Base-by-base conservation (phyloP, 768 basidiomycete species). In the Podaxis mareebaensis region DNA sequence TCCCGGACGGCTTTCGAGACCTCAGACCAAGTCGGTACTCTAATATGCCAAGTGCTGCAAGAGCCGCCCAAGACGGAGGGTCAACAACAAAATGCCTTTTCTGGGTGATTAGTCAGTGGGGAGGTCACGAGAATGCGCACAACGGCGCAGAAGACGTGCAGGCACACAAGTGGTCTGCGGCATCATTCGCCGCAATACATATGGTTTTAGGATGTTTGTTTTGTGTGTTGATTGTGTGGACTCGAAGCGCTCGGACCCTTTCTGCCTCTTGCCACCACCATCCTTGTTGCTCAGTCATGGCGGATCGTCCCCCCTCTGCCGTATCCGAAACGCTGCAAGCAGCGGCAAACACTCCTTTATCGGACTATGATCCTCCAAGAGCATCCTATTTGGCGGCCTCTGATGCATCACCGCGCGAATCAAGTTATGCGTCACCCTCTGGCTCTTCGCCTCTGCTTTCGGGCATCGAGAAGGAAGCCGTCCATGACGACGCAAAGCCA, bases 341-440 rank as follows among this genome's bases (percentile, higher is more conserved):
- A 24, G 60, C 65, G 54, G 53, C 66, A 33, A 55, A 62, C 67
- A 65, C 61, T 68, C 69, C 71, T 65, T 65, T 71, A 40, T 69
- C 71, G 20, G 40, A 20, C 2, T 66, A 69, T 10, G 64, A 67
- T 26, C 72, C 70, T 3, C 67, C 64, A 30, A 30, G 53, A 17
- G 67, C 68, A 8, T 66, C 67, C 1, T 69, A 63, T 61, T 33
- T 70, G 33, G 53, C 33, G 2, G 33, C 65, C 33, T 65, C 69
- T 24, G 55, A 64, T 53, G 56, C 59, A 26, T 71, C 72, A 10
- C 66, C 67, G 20, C 67, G 65, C 38, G 64, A 66, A 17, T 67
- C 69, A 4, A 64, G 65, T 33, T 61, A 67, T 11, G 53, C 66
- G 26, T 65, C 66, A 8, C 65, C 67, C 13, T 67, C 58, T 38